Base-by-base conservation (phyloP, 768 basidiomycete species). In the Scleroderma bovista region DNA sequence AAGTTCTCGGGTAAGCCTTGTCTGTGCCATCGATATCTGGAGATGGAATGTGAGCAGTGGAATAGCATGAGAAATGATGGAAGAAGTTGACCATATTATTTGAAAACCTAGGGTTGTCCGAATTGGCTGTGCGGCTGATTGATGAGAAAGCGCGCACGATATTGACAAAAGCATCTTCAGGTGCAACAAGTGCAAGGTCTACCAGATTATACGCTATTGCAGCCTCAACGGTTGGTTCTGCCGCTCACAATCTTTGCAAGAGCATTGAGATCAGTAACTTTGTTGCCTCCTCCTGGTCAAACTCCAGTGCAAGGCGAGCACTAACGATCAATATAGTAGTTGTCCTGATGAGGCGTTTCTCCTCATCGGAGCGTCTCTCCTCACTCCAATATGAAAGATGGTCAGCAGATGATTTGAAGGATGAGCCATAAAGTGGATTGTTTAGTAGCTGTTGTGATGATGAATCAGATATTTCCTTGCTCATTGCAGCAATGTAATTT, bases 191-290 rank as follows among this genome's bases (percentile, higher is more conserved):
- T n/a, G n/a, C n/a, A n/a, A n/a, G n/a, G n/a, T n/a, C n/a, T n/a
- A n/a, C n/a, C n/a, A n/a, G 75, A 60, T 93, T 94, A 61, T 88
- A 87, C 2, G 92, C 86, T 52, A 96, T 94, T 1, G 89, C 87
- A 22, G 93, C 89, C 66, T 97, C 93, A 15, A 92, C 87, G 1
- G 84, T 81, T 0, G 90, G 85, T 58, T 96, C 94, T 2, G 89
- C 87, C 17, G 82, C 81, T 23, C 88, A 80, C 19, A 95, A 72
- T 6, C 92, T 80, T 68, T 96, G 94, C 34, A 96, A 69, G 10
- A 97, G 71, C 92, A 96, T 95, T 1, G 93, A 93, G n/a, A n/a
- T n/a, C n/a, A n/a, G n/a, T n/a, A n/a, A n/a, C n/a, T n/a, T n/a
- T n/a, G n/a, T n/a, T n/a, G n/a, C n/a, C n/a, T n/a, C n/a, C n/a